Evolutionary conservation across 148 eudicot genomes (phyloP).

Genomic region (Persicaria maculosa): DNA sequence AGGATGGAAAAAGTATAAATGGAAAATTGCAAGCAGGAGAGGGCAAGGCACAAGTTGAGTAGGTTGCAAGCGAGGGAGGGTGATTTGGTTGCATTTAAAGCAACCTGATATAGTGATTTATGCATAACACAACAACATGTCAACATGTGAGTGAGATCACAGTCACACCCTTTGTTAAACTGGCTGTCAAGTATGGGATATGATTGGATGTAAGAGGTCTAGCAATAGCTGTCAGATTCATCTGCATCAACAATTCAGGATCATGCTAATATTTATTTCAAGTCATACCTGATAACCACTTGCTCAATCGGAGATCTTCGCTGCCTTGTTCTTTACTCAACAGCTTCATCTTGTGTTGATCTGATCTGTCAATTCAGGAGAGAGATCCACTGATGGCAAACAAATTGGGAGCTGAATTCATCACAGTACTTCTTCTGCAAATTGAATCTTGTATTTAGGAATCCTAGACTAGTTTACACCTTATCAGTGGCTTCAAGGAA

Average conservation of each 20-base stretch:
- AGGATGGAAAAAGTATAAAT: too few species aligned
- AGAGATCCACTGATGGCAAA: not conserved
- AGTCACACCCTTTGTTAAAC: not conserved
- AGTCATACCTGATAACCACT: not conserved
- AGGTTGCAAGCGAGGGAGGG: not conserved
- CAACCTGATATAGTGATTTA: not conserved
- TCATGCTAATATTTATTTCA: not conserved
- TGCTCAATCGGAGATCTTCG: not conserved
- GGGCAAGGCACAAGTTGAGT: slow-evolving; percentile 2
- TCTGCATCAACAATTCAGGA: slow-evolving; percentile 4
- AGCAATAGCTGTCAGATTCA: not conserved
- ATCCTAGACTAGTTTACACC: not conserved
- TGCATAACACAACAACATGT: slow-evolving; percentile 7
- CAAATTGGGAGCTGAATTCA: not conserved
- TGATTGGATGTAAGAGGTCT: too few species aligned
- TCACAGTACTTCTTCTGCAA: not conserved
- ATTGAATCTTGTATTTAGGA: not conserved
- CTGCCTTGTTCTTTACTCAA: too few species aligned
- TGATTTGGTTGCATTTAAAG: slow-evolving; percentile 2
- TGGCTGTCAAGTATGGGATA: slow-evolving; percentile 1
- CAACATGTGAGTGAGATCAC: too few species aligned
- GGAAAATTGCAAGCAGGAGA: not conserved
- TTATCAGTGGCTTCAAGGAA: not conserved
- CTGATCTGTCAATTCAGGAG: not conserved
- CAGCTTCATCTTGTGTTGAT: too few species aligned